phyloP scores from a whole-genome alignment of 768 basidiomycete genomes.

The Naganishia randhawae region DNA sequence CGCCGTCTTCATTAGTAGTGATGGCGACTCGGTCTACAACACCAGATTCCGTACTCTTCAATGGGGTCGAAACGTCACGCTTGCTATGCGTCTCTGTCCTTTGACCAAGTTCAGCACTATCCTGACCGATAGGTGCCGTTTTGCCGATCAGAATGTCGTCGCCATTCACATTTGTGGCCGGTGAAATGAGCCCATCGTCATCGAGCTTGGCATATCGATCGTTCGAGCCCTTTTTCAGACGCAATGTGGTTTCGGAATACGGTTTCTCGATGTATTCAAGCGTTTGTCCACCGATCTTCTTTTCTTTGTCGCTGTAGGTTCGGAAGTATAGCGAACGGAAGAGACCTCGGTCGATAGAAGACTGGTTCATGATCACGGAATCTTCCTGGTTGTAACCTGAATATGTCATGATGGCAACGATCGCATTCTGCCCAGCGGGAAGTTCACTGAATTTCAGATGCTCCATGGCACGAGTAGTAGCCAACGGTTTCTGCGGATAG shows the following conservation, averaged over 20 bases:
- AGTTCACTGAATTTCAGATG: slow-evolving; percentile 98
- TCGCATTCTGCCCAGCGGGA: slow-evolving; percentile 97
- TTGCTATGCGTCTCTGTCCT: slow-evolving; percentile 88
- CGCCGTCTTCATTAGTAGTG: slow-evolving; percentile 90
- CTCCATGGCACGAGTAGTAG: slow-evolving; percentile 98
- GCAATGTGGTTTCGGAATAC: slow-evolving; percentile 80
- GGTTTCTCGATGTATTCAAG: slow-evolving; percentile 98
- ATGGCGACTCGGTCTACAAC: slow-evolving; percentile 96
- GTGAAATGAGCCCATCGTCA: slow-evolving; percentile 90
- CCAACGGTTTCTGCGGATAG: slow-evolving; percentile 98
- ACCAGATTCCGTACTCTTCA: slow-evolving; percentile 96
- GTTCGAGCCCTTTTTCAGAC: slow-evolving; percentile 89
- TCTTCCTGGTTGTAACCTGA: slow-evolving; percentile 99
- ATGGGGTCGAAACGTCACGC: slow-evolving; percentile 91
- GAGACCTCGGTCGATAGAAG: slow-evolving; percentile 92
- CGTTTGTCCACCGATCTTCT: slow-evolving; percentile 86
- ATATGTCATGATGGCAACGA: slow-evolving; percentile 96
- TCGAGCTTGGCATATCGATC: slow-evolving; percentile 87
- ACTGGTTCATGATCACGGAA: slow-evolving; percentile 99
- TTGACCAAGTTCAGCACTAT: slow-evolving; percentile 95
- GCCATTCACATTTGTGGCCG: slow-evolving; percentile 87
- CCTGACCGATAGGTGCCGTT: slow-evolving; percentile 92
- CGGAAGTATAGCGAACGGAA: slow-evolving; percentile 99
- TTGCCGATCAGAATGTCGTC: slow-evolving; percentile 99
- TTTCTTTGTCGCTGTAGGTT: slow-evolving; percentile 97